Evolutionary conservation across 768 basidiomycete genomes (phyloP).

Genomic region (Termitomyces sp.): DNA sequence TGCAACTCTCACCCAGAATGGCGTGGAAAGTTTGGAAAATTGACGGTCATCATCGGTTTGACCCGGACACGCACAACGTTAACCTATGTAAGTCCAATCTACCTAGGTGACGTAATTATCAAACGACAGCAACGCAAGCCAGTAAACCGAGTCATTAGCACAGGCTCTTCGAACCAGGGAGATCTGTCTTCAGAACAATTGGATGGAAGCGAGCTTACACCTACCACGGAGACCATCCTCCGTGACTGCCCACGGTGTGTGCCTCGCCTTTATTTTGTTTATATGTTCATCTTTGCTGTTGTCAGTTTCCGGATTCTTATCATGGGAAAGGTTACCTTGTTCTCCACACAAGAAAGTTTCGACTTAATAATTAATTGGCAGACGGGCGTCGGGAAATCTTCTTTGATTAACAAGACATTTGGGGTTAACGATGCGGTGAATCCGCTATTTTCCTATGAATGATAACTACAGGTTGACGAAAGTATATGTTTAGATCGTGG

Average conservation of each 20-base stretch:
- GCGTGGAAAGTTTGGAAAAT: not conserved
- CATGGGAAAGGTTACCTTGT: slow-evolving; percentile 20
- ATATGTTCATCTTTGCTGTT: not conserved
- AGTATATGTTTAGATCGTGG: slow-evolving; percentile 13
- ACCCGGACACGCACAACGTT: not conserved
- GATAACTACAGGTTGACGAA: not conserved
- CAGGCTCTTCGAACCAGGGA: no score
- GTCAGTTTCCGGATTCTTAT: slow-evolving; percentile 23
- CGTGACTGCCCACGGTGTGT: slow-evolving; percentile 13
- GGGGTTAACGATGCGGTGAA: slow-evolving; percentile 21
- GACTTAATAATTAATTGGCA: not conserved
- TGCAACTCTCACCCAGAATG: slow-evolving; percentile 1
- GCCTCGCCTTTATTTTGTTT: not conserved
- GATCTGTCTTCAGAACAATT: not conserved
- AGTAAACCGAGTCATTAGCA: not conserved
- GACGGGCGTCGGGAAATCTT: slow-evolving; percentile 28
- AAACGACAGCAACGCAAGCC: not conserved
- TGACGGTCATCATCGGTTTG: slow-evolving; percentile 1
- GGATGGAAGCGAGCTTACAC: not conserved
- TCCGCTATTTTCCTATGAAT: not conserved
- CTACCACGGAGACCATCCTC: slow-evolving; percentile 14
- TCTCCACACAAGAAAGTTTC: not conserved
- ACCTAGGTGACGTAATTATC: not conserved
- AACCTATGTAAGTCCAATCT: not conserved
- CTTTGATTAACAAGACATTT: slow-evolving; percentile 25